A percentile compares a stretch with the other conserved stretches of the same genome.
These are phyloP conservation scores for Periconia digitata DNA, from an alignment of 2,329 filamentous ascomycete genomes.

Conservation along the genomic window DNA sequence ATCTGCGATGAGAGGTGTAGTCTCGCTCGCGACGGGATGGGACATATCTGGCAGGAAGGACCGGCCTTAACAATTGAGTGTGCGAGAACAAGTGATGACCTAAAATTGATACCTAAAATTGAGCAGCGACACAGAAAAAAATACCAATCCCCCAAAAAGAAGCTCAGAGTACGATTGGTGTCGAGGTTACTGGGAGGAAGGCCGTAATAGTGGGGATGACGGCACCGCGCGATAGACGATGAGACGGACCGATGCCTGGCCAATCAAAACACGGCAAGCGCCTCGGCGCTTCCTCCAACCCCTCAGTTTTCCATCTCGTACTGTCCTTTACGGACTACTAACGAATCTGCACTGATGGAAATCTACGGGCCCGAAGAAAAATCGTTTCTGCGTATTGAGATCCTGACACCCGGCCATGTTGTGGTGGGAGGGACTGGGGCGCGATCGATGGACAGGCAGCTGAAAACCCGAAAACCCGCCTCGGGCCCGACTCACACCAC, in stretches of 20 bases:
- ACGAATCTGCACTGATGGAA: no score
- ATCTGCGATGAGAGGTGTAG: neutral
- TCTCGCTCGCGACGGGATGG: neutral
- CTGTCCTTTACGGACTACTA: no score
- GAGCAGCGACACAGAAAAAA: neutral
- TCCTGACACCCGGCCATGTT: no score
- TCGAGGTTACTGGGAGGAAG: neutral
- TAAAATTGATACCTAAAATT: no score
- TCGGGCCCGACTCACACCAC: neutral
- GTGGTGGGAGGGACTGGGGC: neutral
- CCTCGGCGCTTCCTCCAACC: neutral
- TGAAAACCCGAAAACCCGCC: neutral
- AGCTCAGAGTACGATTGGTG: neutral
- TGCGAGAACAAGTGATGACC: neutral
- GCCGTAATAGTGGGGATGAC: neutral
- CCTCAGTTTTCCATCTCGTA: neutral
- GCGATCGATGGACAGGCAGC: neutral
- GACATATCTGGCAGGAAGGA: neutral
- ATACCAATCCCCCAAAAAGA: neutral
- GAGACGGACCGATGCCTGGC: neutral
- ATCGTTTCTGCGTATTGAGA: no score
- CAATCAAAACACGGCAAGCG: neutral
- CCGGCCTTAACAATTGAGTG: neutral
- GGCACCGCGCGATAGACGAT: neutral
- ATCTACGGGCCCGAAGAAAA: no score